These are phyloP conservation scores for Botrytis porri DNA, from an alignment of 2,329 filamentous ascomycete species.

Conservation along the genomic window DNA sequence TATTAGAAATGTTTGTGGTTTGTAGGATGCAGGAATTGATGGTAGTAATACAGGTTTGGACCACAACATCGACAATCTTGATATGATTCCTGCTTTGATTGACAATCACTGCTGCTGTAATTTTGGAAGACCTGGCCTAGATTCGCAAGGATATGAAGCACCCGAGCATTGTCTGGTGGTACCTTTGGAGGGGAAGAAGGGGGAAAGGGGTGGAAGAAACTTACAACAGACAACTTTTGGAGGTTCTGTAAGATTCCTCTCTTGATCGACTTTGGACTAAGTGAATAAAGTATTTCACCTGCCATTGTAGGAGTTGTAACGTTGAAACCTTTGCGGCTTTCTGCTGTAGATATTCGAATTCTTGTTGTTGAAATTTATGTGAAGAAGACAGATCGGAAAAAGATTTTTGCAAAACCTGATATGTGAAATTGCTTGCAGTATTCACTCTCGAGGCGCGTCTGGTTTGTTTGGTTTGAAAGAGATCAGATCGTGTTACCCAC, in stretches of 20 bases:
- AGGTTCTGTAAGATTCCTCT: neutral
- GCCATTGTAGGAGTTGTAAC: neutral
- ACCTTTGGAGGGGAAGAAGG: neutral
- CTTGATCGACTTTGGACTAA: neutral
- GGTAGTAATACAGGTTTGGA: neutral
- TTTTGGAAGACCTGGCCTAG: neutral
- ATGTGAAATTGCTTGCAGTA: neutral
- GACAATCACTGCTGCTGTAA: neutral
- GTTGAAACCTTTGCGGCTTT: neutral
- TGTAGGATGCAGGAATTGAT: neutral
- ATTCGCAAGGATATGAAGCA: neutral
- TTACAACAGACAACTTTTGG: conserved; percentile 3
- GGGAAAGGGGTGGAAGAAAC: neutral
- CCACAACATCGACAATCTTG: neutral
- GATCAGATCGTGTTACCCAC: neutral
- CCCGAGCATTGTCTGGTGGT: neutral
- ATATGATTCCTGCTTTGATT: neutral
- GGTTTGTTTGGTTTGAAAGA: neutral
- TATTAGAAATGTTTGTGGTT: conserved; percentile 7
- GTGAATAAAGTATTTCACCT: neutral
- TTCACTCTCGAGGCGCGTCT: conserved; percentile 3
- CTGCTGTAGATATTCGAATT: neutral
- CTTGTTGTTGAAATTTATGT: neutral
- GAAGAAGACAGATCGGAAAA: neutral
- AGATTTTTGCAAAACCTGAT: neutral